Evolutionary conservation across 2,329 filamentous ascomycete species (phyloP).

Genomic region (Pyrenophora graminea): DNA sequence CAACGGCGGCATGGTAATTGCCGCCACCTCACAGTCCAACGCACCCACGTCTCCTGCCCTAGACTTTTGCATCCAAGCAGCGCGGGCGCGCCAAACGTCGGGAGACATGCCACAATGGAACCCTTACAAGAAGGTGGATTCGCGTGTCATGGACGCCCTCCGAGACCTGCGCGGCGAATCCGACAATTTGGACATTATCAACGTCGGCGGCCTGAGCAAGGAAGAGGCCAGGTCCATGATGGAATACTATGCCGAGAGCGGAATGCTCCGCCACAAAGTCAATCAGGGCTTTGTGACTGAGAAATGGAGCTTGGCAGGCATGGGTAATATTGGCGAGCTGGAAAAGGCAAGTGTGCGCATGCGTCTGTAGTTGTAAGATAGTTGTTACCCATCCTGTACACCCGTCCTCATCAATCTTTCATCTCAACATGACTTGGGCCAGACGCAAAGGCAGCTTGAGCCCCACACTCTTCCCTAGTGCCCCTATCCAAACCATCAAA

Average conservation of each 20-base stretch:
- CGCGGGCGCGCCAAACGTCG: conserved; percentile 50
- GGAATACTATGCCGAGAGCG: conserved; percentile 92
- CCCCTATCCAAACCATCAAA: conserved; percentile 85
- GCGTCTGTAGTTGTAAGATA: conserved; percentile 37
- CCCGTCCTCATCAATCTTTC: not conserved
- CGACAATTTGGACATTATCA: conserved; percentile 52
- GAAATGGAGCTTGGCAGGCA: conserved; percentile 81
- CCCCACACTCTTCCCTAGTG: conserved; percentile 79
- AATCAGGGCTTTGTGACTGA: conserved; percentile 73
- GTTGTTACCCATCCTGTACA: conserved; percentile 22
- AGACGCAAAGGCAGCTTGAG: conserved; percentile 76
- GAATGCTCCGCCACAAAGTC: conserved; percentile 71
- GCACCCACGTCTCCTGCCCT: conserved; percentile 66
- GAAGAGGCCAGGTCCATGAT: conserved; percentile 77
- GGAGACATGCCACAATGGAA: conserved; percentile 50
- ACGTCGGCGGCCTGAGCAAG: conserved; percentile 71
- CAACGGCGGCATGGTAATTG: conserved; percentile 81
- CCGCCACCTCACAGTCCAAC: conserved; percentile 74
- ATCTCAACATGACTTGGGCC: not conserved
- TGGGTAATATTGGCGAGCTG: conserved; percentile 83
- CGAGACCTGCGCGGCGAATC: conserved; percentile 44
- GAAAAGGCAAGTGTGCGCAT: conserved; percentile 64
- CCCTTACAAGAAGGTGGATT: conserved; percentile 59
- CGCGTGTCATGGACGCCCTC: conserved; percentile 55
- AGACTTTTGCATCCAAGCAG: conserved; percentile 65